Conservation (phyloP, 306 rosid species). For the Canavalia ensiformis region DNA sequence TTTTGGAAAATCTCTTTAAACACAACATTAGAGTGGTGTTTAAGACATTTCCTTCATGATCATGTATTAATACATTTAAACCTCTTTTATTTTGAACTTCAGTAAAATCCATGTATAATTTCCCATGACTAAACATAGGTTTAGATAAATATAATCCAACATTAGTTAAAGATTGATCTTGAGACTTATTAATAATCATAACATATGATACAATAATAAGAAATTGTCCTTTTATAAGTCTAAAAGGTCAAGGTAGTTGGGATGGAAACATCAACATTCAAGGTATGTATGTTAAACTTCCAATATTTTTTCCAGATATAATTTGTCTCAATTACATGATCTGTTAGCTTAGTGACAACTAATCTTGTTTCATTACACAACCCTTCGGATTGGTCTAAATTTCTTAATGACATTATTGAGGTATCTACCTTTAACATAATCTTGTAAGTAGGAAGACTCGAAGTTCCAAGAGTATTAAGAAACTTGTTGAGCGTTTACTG, state of each 20-base stretch:
- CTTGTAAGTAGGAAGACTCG: neutral
- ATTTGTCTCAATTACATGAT: neutral
- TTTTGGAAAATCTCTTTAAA: too few relatives aligned
- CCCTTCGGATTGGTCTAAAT: neutral
- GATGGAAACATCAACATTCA: neutral
- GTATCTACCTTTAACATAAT: neutral
- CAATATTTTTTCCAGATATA: neutral
- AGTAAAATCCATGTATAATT: too few relatives aligned
- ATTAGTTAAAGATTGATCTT: too few relatives aligned
- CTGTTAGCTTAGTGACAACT: neutral
- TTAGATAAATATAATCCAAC: too few relatives aligned
- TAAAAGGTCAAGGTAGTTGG: neutral
- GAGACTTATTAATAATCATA: too few relatives aligned
- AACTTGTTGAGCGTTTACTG: neutral
- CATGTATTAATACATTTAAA: too few relatives aligned
- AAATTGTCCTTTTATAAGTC: neutral
- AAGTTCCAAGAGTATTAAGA: neutral
- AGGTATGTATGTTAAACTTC: neutral
- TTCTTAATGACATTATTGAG: neutral
- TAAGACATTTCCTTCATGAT: too few relatives aligned
- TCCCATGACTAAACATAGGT: too few relatives aligned
- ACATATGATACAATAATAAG: too few relatives aligned
- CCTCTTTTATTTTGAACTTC: too few relatives aligned
- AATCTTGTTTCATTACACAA: neutral
- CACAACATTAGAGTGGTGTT: too few relatives aligned